Evolutionary conservation across 2,329 filamentous ascomycete species (phyloP).

Genomic region (Tolypocladium inflatum): DNA sequence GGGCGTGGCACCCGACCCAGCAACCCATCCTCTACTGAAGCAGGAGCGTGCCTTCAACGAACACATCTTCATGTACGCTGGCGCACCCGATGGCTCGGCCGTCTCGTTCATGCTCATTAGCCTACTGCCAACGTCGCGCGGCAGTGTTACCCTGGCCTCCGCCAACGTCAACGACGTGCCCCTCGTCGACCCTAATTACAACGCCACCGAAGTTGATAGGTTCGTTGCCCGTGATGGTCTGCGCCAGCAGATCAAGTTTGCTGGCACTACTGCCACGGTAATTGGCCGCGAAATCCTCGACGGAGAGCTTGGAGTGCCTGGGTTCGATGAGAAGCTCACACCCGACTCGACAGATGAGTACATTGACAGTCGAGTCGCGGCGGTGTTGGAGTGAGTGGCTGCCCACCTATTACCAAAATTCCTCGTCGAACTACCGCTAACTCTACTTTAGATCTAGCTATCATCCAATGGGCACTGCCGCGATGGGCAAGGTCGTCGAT

Average conservation of each 20-base stretch:
- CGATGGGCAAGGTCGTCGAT: conserved; percentile 35
- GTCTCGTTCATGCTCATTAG: conserved; percentile 11
- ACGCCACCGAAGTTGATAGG: conserved; percentile 17
- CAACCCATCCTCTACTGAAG: conserved; percentile 21
- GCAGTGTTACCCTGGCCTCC: conserved; percentile 13
- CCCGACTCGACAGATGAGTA: conserved; percentile 14
- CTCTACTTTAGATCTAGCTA: conserved; percentile 10
- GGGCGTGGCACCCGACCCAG: conserved; percentile 13
- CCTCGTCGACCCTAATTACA: conserved; percentile 19
- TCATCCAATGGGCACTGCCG: conserved; percentile 17
- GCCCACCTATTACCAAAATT: not conserved
- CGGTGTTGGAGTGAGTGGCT: not conserved
- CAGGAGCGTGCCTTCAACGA: conserved; percentile 9
- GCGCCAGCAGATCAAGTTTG: conserved; percentile 11
- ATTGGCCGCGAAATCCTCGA: conserved; percentile 12
- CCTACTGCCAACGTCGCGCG: conserved; percentile 16
- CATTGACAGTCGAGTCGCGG: conserved; percentile 15
- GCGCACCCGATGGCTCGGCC: conserved; percentile 10
- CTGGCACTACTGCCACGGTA: conserved; percentile 6
- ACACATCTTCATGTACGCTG: conserved; percentile 10
- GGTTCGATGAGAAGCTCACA: conserved; percentile 10
- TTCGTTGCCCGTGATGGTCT: conserved; percentile 15
- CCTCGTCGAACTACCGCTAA: not conserved
- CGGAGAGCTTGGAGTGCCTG: conserved; percentile 9
- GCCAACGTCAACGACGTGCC: conserved; percentile 10